Conservation (phyloP, 2,329 filamentous ascomycete genomes). For the Huntiella abstrusa region DNA sequence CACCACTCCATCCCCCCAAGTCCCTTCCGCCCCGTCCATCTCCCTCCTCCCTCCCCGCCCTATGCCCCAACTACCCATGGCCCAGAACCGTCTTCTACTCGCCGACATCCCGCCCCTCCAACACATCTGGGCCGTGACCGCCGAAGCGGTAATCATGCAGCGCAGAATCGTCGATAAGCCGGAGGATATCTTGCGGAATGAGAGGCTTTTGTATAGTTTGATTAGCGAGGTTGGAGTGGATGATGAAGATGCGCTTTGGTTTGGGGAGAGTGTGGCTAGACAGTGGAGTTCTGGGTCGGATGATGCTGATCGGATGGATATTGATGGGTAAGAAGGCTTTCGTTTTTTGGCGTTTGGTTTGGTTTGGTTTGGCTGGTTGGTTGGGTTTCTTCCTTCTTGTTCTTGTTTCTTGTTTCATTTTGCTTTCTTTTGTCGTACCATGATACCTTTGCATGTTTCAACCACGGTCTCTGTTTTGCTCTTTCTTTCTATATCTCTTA, state of each 20-base stretch:
- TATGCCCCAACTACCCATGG: slow-evolving; percentile 34
- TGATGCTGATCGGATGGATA: slow-evolving; percentile 30
- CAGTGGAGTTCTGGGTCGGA: slow-evolving; percentile 28
- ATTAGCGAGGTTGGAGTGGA: slow-evolving; percentile 41
- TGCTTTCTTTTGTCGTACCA: background rate
- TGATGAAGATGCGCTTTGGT: slow-evolving; percentile 45
- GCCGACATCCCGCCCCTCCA: slow-evolving; percentile 38
- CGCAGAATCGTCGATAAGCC: slow-evolving; percentile 37
- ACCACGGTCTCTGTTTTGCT: background rate
- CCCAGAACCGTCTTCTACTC: slow-evolving; percentile 31
- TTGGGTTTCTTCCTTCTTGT: background rate
- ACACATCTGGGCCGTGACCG: slow-evolving; percentile 43
- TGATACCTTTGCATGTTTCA: background rate
- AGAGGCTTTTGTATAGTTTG: slow-evolving; percentile 42
- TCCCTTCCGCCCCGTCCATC: slow-evolving; percentile 1
- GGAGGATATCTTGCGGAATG: slow-evolving; percentile 44
- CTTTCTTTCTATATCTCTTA: background rate
- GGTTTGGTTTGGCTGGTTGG: background rate
- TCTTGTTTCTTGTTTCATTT: slow-evolving; percentile 1
- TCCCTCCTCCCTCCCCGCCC: slow-evolving; percentile 25
- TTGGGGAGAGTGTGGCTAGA: slow-evolving; percentile 34
- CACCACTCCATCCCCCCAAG: slow-evolving; percentile 1
- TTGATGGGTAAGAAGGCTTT: slow-evolving; percentile 3
- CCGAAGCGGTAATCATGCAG: slow-evolving; percentile 42
- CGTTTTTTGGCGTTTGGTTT: background rate